Evolutionary conservation across 2,329 filamentous ascomycete species (phyloP).

Genomic region (Paecilomyces fulvus): DNA sequence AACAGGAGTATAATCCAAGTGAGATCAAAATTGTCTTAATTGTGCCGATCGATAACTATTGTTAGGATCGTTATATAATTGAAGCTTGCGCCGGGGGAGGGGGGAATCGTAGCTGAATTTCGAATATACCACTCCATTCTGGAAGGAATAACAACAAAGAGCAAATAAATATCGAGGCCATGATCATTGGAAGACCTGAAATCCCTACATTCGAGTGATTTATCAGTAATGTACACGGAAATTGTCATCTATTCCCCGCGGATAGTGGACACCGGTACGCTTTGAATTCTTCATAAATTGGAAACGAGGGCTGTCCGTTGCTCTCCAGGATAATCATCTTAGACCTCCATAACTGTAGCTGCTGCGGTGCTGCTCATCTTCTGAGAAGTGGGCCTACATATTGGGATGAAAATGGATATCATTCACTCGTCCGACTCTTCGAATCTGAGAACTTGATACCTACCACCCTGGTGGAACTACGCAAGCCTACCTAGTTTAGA

Average conservation of each 20-base stretch:
- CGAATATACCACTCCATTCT: too few species aligned
- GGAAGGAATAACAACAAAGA: background rate
- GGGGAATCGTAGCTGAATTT: too few species aligned
- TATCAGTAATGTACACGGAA: background rate
- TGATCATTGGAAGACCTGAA: background rate
- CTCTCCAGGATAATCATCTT: background rate
- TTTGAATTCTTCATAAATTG: background rate
- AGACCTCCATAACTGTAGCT: background rate
- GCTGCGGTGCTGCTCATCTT: background rate
- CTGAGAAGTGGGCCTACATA: background rate
- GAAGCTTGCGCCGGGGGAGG: too few species aligned
- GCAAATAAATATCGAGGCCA: background rate
- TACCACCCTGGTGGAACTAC: background rate
- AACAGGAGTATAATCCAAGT: too few species aligned
- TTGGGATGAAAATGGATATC: background rate
- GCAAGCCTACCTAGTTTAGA: background rate
- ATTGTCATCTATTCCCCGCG: background rate
- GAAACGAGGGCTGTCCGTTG: background rate
- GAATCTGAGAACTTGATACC: background rate
- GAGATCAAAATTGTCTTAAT: too few species aligned
- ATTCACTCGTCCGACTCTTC: background rate
- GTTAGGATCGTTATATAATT: too few species aligned
- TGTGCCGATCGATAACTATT: too few species aligned
- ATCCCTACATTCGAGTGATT: background rate
- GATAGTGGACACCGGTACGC: background rate